phyloP scores from a whole-genome alignment of 2,329 filamentous ascomycete species.

The Paecilomyces variotii region DNA sequence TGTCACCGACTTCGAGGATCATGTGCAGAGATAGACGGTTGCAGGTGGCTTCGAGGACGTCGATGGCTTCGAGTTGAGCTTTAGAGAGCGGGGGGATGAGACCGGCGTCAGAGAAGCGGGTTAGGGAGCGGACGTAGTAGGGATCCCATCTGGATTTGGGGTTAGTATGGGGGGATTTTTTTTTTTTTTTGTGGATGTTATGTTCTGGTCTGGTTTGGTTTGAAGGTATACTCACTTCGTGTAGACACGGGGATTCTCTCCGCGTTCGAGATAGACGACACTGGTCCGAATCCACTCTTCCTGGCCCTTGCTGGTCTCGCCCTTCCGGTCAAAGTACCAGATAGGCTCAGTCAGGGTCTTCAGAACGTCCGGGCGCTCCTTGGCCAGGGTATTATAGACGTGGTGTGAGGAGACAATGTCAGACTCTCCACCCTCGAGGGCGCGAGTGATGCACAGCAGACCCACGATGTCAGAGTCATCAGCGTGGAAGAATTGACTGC shows the following conservation, averaged over 20 bases:
- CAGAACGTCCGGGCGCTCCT: slow-evolving; percentile 68
- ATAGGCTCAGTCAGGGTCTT: slow-evolving; percentile 66
- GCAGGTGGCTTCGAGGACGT: slow-evolving; percentile 69
- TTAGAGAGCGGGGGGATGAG: slow-evolving; percentile 64
- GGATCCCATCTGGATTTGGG: slow-evolving; percentile 59
- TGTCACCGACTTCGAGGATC: slow-evolving; percentile 78
- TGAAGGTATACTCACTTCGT: slow-evolving; percentile 48
- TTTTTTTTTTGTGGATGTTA: background rate
- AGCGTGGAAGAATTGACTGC: slow-evolving; percentile 72
- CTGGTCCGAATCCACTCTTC: slow-evolving; percentile 64
- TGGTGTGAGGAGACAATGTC: slow-evolving; percentile 72
- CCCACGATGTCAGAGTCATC: slow-evolving; percentile 80
- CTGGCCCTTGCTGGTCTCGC: slow-evolving; percentile 66
- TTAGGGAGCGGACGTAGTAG: slow-evolving; percentile 72
- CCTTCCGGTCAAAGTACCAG: slow-evolving; percentile 92
- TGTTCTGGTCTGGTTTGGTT: no score
- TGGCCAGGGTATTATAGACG: slow-evolving; percentile 73
- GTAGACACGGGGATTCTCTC: slow-evolving; percentile 59
- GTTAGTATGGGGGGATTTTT: slow-evolving; percentile 1
- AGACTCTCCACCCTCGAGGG: slow-evolving; percentile 74
- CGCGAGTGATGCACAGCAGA: slow-evolving; percentile 69
- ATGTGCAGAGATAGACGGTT: slow-evolving; percentile 69
- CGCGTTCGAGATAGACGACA: slow-evolving; percentile 70
- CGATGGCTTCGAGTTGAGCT: slow-evolving; percentile 59
- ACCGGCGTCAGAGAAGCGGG: slow-evolving; percentile 64